Conservation (phyloP, 192 early-diverging fungal genomes). For the Rhizoclosmatium globosum region DNA sequence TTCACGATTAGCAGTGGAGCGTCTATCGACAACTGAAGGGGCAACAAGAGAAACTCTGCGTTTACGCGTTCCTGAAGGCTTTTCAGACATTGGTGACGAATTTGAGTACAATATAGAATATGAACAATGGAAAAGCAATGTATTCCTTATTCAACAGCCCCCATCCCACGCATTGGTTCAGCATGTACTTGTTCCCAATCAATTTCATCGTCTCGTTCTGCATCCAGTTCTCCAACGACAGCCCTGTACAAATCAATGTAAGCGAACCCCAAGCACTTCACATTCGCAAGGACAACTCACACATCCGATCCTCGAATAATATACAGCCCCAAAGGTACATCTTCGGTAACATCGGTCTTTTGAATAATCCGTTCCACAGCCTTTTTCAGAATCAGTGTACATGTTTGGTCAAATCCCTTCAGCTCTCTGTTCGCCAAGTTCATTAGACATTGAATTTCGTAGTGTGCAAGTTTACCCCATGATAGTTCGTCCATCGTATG, state of each 20-base stretch:
- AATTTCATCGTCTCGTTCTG: slow-evolving; percentile 24
- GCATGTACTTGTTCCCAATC: slow-evolving; percentile 32
- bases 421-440: slow-evolving; percentile 1
- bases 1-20: not conserved
- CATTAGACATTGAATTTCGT: not conserved
- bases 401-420: slow-evolving; percentile 32
- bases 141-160: not conserved
- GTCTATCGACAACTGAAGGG: slow-evolving; percentile 18
- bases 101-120: not conserved
- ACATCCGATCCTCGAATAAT: slow-evolving; percentile 27
- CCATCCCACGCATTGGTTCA: slow-evolving; percentile 18
- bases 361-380: slow-evolving; percentile 31
- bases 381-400: slow-evolving; percentile 28
- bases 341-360: slow-evolving; percentile 20
- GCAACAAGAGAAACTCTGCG: not conserved
- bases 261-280: not conserved
- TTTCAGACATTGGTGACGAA: not conserved
- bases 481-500: slow-evolving; percentile 20
- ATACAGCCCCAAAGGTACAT: slow-evolving; percentile 24
- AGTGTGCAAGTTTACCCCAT: slow-evolving; percentile 4
- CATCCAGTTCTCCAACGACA: slow-evolving; percentile 19
- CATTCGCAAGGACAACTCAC: not conserved
- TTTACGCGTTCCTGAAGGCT: not conserved
- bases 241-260: slow-evolving; percentile 5
- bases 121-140: not conserved